Evolutionary conservation across 2,329 filamentous ascomycete species (phyloP).

Genomic region (Claviceps digitariae): DNA sequence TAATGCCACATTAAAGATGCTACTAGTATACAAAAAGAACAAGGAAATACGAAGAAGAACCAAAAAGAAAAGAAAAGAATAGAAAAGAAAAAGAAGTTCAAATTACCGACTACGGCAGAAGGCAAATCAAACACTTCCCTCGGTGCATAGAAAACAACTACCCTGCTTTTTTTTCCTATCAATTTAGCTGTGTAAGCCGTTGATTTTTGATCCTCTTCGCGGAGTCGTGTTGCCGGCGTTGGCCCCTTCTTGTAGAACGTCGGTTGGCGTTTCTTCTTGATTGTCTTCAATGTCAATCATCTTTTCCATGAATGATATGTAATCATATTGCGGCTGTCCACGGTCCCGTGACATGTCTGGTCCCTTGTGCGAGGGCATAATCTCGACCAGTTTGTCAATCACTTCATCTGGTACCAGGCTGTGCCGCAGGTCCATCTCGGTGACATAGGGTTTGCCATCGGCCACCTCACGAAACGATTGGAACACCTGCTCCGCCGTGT

Average conservation of each 20-base stretch:
- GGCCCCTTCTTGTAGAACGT: constrained; percentile 22
- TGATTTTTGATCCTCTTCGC: constrained; percentile 19
- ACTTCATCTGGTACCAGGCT: constrained; percentile 93
- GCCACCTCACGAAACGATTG: constrained; percentile 96
- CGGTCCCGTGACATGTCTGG: constrained; percentile 79
- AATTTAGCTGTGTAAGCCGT: constrained; percentile 14
- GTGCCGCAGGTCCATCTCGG: constrained; percentile 90
- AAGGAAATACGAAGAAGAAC: neutral
- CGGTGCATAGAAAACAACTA: no score
- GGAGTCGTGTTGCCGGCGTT: constrained; percentile 20
- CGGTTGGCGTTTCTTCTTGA: constrained; percentile 14
- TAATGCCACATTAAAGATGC: neutral
- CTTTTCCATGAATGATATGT: constrained; percentile 93
- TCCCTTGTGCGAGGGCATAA: constrained; percentile 73
- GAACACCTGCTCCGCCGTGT: constrained; percentile 96
- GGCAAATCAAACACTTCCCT: neutral
- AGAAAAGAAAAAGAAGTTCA: neutral
- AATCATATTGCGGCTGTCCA: constrained; percentile 80
- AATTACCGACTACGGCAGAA: neutral
- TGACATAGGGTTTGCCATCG: constrained; percentile 97
- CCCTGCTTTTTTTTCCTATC: neutral
- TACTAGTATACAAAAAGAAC: constrained; percentile 4
- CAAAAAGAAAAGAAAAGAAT: neutral
- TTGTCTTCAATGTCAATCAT: constrained; percentile 40
- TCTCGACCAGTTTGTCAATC: constrained; percentile 79